These are phyloP conservation scores for Cryptosporidium meleagridis DNA, from an alignment of 169 alveolate species.

Conservation along the genomic window DNA sequence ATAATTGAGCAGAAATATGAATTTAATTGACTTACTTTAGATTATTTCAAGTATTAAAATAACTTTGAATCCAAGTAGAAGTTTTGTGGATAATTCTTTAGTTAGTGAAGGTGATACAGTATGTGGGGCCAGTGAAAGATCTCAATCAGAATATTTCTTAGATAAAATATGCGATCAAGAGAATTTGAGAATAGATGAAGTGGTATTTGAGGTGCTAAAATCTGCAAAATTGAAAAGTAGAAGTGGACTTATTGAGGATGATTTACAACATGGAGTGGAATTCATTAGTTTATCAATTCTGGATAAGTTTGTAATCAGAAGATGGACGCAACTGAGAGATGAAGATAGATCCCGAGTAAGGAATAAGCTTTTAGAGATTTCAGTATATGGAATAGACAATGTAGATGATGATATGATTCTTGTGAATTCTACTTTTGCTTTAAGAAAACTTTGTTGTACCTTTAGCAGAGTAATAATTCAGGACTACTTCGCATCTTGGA, in stretches of 20 bases:
- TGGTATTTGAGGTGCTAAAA: conserved; percentile 10
- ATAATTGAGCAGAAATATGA: background rate
- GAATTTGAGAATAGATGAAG: background rate
- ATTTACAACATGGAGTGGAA: background rate
- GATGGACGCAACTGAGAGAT: background rate
- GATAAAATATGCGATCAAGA: background rate
- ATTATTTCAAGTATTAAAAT: background rate
- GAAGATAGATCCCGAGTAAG: conserved; percentile 12
- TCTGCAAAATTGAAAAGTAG: background rate
- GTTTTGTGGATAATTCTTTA: background rate
- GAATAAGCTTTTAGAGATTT: conserved; percentile 14
- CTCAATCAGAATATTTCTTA: conserved; percentile 19
- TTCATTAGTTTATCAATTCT: conserved; percentile 19
- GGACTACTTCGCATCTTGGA: conserved; percentile 31
- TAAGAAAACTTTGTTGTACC: conserved; percentile 23
- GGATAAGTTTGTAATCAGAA: conserved; percentile 18
- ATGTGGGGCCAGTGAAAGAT: background rate
- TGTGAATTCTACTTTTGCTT: background rate
- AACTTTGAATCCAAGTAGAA: background rate
- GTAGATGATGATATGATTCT: conserved; percentile 2
- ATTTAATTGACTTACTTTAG: background rate
- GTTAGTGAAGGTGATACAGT: background rate
- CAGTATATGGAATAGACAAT: background rate
- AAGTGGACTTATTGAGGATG: background rate
- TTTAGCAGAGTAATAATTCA: conserved; percentile 14